Percentiles rank a stretch among this genome's conserved stretches.
phyloP scores from a whole-genome alignment of 1,139 yeast species.

The Yamadazyma blattariae region DNA sequence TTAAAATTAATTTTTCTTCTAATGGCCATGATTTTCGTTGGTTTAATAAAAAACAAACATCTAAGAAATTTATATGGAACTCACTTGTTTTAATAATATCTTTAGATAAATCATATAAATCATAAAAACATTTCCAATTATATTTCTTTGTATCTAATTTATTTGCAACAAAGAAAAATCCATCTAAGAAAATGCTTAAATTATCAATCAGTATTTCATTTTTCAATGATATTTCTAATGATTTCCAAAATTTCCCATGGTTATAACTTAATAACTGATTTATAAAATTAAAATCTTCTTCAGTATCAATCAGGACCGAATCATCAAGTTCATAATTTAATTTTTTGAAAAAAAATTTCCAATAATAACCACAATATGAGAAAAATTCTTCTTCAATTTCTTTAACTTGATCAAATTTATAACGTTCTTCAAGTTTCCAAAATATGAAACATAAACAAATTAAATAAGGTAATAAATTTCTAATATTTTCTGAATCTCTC shows the following conservation, averaged over 20 bases:
- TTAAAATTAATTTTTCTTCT: conserved; percentile 32
- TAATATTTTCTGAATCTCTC: conserved; percentile 3
- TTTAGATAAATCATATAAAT: conserved; percentile 17
- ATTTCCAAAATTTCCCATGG: conserved; percentile 8
- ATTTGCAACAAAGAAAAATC: conserved; percentile 11
- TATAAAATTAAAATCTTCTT: conserved; percentile 6
- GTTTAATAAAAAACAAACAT: conserved; percentile 25
- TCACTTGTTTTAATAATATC: conserved; percentile 2
- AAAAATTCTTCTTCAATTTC: conserved; percentile 3
- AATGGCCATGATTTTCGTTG: conserved; percentile 34
- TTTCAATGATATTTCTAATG: conserved; percentile 3
- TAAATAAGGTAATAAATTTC: conserved; percentile 18
- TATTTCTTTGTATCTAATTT: conserved; percentile 6
- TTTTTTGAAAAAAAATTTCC: conserved; percentile 8
- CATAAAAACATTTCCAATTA: conserved; percentile 27
- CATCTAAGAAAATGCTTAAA: conserved; percentile 6
- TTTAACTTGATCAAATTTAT: background rate
- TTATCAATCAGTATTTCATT: background rate
- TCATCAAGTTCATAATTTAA: conserved; percentile 7
- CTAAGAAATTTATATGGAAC: conserved; percentile 27
- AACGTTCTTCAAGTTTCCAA: conserved; percentile 10
- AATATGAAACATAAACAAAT: conserved; percentile 19
- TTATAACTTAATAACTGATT: conserved; percentile 8
- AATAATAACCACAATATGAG: conserved; percentile 9
- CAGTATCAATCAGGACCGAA: conserved; percentile 4